These are phyloP conservation scores for Hypoxylon lienhwacheense DNA, from an alignment of 495 filamentous ascomycete genomes.

Conservation along the genomic window DNA sequence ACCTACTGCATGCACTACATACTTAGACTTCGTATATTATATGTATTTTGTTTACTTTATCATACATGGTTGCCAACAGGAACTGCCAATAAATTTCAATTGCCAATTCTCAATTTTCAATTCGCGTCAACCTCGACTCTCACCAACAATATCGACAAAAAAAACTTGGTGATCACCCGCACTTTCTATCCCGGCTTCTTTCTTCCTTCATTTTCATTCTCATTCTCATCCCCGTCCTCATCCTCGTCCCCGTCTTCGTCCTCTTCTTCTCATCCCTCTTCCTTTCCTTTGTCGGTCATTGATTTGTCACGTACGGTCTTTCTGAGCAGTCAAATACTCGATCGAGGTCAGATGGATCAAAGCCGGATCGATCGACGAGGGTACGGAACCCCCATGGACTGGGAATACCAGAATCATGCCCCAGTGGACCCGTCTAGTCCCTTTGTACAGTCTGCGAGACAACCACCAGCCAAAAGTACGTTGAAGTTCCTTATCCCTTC, in stretches of 20 bases:
- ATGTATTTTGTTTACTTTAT: constrained; percentile 33
- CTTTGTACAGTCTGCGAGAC: constrained; percentile 44
- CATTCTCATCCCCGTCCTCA: neutral
- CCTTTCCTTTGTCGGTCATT: constrained; percentile 2
- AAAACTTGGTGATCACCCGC: too few relatives aligned
- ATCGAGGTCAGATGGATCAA: constrained; percentile 1
- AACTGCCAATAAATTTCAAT: constrained; percentile 12
- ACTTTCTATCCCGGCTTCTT: too few relatives aligned
- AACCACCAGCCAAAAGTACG: constrained; percentile 26
- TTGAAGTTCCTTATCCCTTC: constrained; percentile 2
- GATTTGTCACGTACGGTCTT: too few relatives aligned
- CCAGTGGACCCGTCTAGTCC: constrained; percentile 53
- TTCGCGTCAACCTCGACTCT: neutral
- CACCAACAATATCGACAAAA: neutral
- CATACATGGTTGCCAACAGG: constrained; percentile 27
- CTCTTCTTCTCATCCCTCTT: neutral
- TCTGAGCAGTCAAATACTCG: too few relatives aligned
- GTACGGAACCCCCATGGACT: constrained; percentile 54
- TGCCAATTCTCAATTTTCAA: neutral
- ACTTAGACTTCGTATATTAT: neutral
- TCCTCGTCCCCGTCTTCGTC: neutral
- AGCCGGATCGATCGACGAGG: constrained; percentile 47
- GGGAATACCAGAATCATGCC: constrained; percentile 50
- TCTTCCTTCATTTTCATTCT: neutral
- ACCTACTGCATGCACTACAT: neutral